Evolutionary conservation across 352 stramenopile genomes (phyloP), one percentile per base, ranked within the genome.

Genomic region (Pythium aphanidermatum): DNA sequence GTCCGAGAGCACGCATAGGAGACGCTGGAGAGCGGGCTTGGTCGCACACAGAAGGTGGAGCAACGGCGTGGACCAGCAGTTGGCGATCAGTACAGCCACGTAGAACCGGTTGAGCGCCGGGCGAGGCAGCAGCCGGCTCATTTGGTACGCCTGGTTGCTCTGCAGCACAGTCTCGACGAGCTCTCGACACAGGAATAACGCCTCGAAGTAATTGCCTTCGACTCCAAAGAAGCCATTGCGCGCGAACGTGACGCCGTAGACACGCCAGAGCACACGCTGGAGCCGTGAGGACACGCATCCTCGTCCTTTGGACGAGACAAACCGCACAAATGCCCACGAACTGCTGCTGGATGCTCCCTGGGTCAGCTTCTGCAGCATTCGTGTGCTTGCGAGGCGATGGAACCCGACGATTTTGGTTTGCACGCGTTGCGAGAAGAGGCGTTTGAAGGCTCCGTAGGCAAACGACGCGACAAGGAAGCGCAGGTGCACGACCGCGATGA

Each of bases 41-140:
- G 25, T 19, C 2, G 16, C 16, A 8, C 11, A 13, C 21, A 57
- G 23, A n/a, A 26, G 40, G 12, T 51, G 33, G 6, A 52, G 12
- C 12, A 53, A 25, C 12, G 29, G 42, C n/a, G 51, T 59, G 4
- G 36, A 36, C 42, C 43, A 58, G 50, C 50, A 51, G 34, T 52
- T 58, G 41, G 47, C 6, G 2, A 51, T 26, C 4, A 58, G n/a
- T 3, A 58, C 28, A 8, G 19, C 27, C 1, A 48, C 32, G 40
- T 46, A 57, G 19, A 49, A 46, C 5, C 42, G 50, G 23, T 52
- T 58, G 19, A 58, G 29, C 16, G 16, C 7, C 6, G 29, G 14
- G 14, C 40, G 50, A 13, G 41, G 40, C 9, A 58, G 29, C 10
- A 52, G 21, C 5, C 29, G 35, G 17, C 41, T 51, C 50, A 52